phyloP scores from a whole-genome alignment of 371 early-diverging fungal species.

The Mortierella sp. region DNA sequence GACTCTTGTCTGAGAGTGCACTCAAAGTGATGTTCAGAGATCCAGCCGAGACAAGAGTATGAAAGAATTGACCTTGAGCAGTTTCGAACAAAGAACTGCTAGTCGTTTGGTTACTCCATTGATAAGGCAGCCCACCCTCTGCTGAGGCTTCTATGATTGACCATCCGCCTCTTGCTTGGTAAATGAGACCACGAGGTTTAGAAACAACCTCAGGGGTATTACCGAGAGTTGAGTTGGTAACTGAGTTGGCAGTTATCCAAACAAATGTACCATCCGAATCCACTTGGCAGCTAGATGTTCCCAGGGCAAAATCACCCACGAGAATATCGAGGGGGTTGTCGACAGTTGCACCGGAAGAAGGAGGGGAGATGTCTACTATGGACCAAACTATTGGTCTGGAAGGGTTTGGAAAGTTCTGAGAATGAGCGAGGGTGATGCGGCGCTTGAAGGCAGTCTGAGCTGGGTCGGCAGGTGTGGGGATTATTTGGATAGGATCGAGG shows the following conservation, averaged over 20 bases:
- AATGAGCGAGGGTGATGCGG: slow-evolving; percentile 20
- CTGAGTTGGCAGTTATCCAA: slow-evolving; percentile 18
- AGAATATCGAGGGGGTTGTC: slow-evolving; percentile 10
- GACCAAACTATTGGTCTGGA: slow-evolving; percentile 4
- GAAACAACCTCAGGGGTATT: not conserved
- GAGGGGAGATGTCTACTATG: slow-evolving; percentile 3
- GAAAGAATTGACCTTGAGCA: slow-evolving; percentile 5
- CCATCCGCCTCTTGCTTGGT: slow-evolving; percentile 5
- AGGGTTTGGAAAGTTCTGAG: slow-evolving; percentile 6
- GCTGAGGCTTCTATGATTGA: slow-evolving; percentile 7
- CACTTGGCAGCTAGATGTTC: slow-evolving; percentile 17
- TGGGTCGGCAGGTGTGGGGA: not conserved
- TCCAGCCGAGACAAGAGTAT: no score
- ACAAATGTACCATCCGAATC: slow-evolving; percentile 21
- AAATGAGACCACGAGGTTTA: slow-evolving; percentile 8
- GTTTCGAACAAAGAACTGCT: slow-evolving; percentile 12
- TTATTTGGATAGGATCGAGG: slow-evolving; percentile 1
- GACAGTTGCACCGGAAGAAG: not conserved
- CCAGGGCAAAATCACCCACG: slow-evolving; percentile 7
- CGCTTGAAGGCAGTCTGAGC: not conserved
- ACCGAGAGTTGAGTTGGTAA: not conserved
- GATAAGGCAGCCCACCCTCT: slow-evolving; percentile 3
- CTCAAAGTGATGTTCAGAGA: no score
- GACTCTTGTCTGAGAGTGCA: no score
- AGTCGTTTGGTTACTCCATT: slow-evolving; percentile 9